Percentiles rank a stretch among this genome's conserved stretches.
phyloP scores from a whole-genome alignment of 441 rosid species.

The Gossypium gossypioides region DNA sequence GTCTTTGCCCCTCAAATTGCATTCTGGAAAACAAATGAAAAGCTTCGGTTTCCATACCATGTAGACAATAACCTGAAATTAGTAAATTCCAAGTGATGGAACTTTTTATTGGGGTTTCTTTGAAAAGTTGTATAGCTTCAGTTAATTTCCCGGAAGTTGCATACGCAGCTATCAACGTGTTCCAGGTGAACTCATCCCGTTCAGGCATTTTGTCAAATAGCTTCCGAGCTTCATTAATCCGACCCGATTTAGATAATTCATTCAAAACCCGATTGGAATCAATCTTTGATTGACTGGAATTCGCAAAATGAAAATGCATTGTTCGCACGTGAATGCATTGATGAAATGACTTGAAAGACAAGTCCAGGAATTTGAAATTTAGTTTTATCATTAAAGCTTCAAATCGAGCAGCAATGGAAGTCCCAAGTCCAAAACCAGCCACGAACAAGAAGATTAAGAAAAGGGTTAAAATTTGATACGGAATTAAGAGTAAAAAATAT shows the following conservation, averaged over 20 bases:
- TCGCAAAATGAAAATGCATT: constrained; percentile 9
- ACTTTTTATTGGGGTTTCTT: constrained; percentile 39
- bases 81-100: constrained; percentile 71
- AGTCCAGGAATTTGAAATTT: constrained; percentile 8
- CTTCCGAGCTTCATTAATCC: constrained; percentile 50
- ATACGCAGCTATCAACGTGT: constrained; percentile 69
- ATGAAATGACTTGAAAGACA: constrained; percentile 2
- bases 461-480: not conserved
- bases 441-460: not conserved
- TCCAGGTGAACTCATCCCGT: constrained; percentile 69
- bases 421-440: not conserved
- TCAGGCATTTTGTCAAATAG: constrained; percentile 61
- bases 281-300: constrained; percentile 20
- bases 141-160: constrained; percentile 48
- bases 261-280: constrained; percentile 33
- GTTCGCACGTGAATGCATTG: not conserved
- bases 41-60: constrained; percentile 42
- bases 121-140: constrained; percentile 50
- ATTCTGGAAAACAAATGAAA: constrained; percentile 50
- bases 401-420: not conserved
- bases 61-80: constrained; percentile 56
- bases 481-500: not conserved
- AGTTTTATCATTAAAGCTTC: constrained; percentile 26
- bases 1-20: constrained; percentile 54
- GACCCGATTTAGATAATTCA: constrained; percentile 40